Percentiles rank a stretch among this genome's conserved stretches.
phyloP scores from a whole-genome alignment of 768 basidiomycete species.

The Termitomyces sp. region DNA sequence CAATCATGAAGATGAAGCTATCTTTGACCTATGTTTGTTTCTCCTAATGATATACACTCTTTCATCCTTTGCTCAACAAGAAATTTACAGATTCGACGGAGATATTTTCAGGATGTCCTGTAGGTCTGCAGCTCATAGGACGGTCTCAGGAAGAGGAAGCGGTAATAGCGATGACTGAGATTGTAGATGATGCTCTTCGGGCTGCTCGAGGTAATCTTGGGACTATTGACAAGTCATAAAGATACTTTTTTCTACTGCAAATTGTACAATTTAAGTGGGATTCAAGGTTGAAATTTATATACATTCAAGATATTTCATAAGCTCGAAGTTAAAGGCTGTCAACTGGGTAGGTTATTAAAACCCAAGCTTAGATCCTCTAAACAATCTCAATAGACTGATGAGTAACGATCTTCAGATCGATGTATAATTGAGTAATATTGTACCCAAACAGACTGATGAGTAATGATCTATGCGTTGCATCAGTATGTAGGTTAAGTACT shows the following conservation, averaged over 20 bases:
- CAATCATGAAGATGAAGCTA: conserved; percentile 43
- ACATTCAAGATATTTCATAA: too few species aligned
- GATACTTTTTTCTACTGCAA: too few species aligned
- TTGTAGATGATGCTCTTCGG: conserved; percentile 51
- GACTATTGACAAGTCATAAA: background rate
- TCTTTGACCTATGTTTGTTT: conserved; percentile 50
- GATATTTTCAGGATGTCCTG: conserved; percentile 46
- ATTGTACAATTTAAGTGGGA: background rate
- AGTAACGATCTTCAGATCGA: too few species aligned
- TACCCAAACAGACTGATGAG: too few species aligned
- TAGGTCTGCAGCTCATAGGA: conserved; percentile 63
- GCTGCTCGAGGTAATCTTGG: background rate
- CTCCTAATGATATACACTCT: background rate
- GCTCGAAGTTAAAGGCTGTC: too few species aligned
- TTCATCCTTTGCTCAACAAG: background rate
- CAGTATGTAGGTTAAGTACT: too few species aligned
- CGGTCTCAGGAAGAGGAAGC: conserved; percentile 69
- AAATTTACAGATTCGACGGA: conserved; percentile 46
- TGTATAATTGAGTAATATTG: too few species aligned
- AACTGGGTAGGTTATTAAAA: too few species aligned
- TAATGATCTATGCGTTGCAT: too few species aligned
- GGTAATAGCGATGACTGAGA: conserved; percentile 60
- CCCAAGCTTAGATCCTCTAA: too few species aligned
- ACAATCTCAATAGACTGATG: too few species aligned
- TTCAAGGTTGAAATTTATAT: too few species aligned